Conservation (phyloP, 2,329 filamentous ascomycete species). For the Chaetomium strumarium region DNA sequence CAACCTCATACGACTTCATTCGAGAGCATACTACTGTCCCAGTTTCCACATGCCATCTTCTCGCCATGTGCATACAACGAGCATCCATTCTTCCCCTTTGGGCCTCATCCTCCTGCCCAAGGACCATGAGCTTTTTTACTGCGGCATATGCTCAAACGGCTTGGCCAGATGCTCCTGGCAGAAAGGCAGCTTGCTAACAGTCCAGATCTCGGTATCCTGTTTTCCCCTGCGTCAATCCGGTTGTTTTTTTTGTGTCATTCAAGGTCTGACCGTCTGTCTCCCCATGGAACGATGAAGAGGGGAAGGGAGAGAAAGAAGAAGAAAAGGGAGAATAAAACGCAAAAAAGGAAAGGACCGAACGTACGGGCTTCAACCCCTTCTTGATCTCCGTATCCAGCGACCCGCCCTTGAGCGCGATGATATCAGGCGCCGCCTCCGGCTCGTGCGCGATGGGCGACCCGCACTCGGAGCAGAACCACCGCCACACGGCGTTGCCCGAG, state of each 20-base stretch:
- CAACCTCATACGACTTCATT: too few species aligned
- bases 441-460: slow-evolving; percentile 66
- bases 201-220: slow-evolving; percentile 65
- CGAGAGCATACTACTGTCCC: too few species aligned
- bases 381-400: slow-evolving; percentile 59
- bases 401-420: slow-evolving; percentile 64
- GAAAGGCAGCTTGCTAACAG: slow-evolving; percentile 62
- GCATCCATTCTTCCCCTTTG: not conserved
- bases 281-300: not conserved
- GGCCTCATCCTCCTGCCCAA: not conserved
- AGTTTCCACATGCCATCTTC: too few species aligned
- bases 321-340: not conserved
- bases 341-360: slow-evolving; percentile 23
- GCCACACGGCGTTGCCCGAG: slow-evolving; percentile 59
- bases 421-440: slow-evolving; percentile 62
- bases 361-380: slow-evolving; percentile 60
- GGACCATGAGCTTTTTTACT: slow-evolving; percentile 9
- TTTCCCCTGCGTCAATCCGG: not conserved
- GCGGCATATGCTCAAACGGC: slow-evolving; percentile 52
- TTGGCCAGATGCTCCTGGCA: slow-evolving; percentile 60
- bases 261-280: not conserved
- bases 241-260: not conserved
- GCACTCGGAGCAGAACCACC: slow-evolving; percentile 64
- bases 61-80: too few species aligned
- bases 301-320: not conserved